Evolutionary conservation across 257 asterid species (phyloP).

Genomic region (Scutellaria galericulata): DNA sequence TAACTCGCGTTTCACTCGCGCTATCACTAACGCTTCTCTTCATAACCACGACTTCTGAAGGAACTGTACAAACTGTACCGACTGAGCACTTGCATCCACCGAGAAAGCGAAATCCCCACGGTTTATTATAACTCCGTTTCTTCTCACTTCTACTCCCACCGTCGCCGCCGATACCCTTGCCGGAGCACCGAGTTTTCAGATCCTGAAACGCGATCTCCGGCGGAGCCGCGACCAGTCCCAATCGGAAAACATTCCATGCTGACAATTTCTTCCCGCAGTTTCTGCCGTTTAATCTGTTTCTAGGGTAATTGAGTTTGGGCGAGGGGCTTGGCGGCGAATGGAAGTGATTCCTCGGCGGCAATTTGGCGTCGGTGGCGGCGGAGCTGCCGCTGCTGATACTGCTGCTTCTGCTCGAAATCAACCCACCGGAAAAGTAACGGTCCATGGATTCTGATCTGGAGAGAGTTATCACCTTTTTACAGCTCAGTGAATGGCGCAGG

Average conservation of each 20-base stretch:
- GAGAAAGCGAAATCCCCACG: conserved; percentile 37
- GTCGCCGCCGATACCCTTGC: conserved; percentile 35
- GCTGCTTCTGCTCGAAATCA: neutral
- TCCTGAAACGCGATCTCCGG: conserved; percentile 60
- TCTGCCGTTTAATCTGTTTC: neutral
- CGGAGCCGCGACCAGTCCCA: conserved; percentile 52
- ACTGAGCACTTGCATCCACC: conserved; percentile 52
- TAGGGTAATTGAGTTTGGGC: conserved; percentile 38
- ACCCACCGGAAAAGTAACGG: conserved; percentile 36
- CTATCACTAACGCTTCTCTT: conserved; percentile 32
- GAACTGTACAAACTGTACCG: conserved; percentile 49
- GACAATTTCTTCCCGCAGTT: conserved; percentile 26
- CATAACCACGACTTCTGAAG: conserved; percentile 29
- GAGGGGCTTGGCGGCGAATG: conserved; percentile 80
- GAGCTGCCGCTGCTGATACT: conserved; percentile 40
- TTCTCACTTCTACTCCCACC: conserved; percentile 24
- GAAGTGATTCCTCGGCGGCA: conserved; percentile 47
- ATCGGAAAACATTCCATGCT: conserved; percentile 57
- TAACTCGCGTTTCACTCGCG: conserved; percentile 14
- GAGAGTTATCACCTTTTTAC: neutral
- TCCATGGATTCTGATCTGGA: conserved; percentile 57
- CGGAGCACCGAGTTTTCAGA: conserved; percentile 48
- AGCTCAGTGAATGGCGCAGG: conserved; percentile 31
- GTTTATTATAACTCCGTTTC: conserved; percentile 36
- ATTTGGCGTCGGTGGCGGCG: conserved; percentile 30